phyloP scores from a whole-genome alignment of 495 filamentous ascomycete genomes.

The Thermothielavioides terrestris region DNA sequence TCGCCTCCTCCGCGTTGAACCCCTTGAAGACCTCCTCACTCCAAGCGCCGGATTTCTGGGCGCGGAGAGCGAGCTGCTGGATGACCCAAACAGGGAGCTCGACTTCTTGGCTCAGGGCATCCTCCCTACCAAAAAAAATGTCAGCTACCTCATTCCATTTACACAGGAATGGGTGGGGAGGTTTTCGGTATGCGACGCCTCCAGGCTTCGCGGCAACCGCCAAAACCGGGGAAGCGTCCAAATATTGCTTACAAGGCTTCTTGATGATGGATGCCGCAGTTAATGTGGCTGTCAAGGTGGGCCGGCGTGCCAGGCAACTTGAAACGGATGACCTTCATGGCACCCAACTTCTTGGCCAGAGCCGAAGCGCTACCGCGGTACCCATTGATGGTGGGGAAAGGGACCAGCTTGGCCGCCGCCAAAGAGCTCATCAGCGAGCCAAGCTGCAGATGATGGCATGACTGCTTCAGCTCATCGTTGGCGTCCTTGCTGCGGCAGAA shows the following conservation, averaged over 20 bases:
- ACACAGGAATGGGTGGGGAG: too few species aligned
- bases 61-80: conserved; percentile 8
- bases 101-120: background rate
- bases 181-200: too few species aligned
- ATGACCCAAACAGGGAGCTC: background rate
- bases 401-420: conserved; percentile 1
- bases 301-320: conserved; percentile 8
- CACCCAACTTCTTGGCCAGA: conserved; percentile 1
- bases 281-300: conserved; percentile 11
- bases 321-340: conserved; percentile 11
- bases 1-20: background rate
- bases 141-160: too few species aligned
- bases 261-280: conserved; percentile 13
- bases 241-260: too few species aligned
- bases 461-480: background rate
- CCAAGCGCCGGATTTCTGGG: conserved; percentile 6
- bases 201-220: too few species aligned
- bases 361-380: conserved; percentile 12
- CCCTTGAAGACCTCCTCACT: background rate
- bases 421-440: conserved; percentile 14
- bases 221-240: too few species aligned
- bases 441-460: conserved; percentile 17
- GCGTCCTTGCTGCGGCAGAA: conserved; percentile 14
- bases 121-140: too few species aligned
- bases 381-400: background rate